Percentiles rank a stretch among this genome's conserved stretches.
These are phyloP conservation scores for Neoscytalidium dimidiatum DNA, from an alignment of 2,329 filamentous ascomycete genomes.

Conservation along the genomic window DNA sequence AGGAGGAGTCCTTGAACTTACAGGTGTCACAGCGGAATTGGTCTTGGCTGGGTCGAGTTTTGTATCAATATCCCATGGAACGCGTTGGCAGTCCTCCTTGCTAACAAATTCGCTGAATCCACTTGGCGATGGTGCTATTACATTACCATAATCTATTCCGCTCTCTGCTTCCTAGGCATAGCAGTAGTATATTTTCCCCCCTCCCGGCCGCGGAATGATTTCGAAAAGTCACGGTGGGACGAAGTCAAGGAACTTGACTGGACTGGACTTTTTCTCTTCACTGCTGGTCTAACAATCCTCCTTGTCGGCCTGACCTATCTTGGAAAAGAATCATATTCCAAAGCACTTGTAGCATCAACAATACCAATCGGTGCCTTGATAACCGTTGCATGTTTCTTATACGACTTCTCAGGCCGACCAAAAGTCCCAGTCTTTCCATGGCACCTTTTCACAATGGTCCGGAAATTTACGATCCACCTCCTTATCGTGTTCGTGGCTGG, in stretches of 20 bases:
- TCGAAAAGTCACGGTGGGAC: constrained; percentile 29
- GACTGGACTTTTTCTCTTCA: constrained; percentile 49
- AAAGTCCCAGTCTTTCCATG: constrained; percentile 31
- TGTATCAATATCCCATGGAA: constrained; percentile 26
- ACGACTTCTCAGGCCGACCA: constrained; percentile 24
- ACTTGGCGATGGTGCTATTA: constrained; percentile 43
- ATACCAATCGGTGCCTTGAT: constrained; percentile 28
- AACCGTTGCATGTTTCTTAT: constrained; percentile 23
- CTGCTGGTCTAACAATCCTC: constrained; percentile 47
- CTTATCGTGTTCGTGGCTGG: constrained; percentile 30
- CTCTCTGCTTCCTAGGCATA: constrained; percentile 43
- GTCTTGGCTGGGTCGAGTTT: constrained; percentile 27
- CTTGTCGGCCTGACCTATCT: constrained; percentile 51
- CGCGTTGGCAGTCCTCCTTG: constrained; percentile 48
- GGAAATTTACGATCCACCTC: constrained; percentile 31
- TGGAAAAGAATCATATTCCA: constrained; percentile 34
- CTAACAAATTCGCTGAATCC: constrained; percentile 34
- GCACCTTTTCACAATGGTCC: constrained; percentile 30
- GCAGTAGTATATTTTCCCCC: constrained; percentile 52
- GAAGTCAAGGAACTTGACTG: constrained; percentile 46
- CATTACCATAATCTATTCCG: constrained; percentile 48
- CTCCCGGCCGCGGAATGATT: constrained; percentile 39
- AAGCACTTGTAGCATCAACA: constrained; percentile 29
- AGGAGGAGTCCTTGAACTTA: neutral
- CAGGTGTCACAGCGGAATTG: constrained; percentile 25